These are phyloP conservation scores for Psilocybe subaeruginosa DNA, from an alignment of 768 basidiomycete genomes.

Conservation along the genomic window DNA sequence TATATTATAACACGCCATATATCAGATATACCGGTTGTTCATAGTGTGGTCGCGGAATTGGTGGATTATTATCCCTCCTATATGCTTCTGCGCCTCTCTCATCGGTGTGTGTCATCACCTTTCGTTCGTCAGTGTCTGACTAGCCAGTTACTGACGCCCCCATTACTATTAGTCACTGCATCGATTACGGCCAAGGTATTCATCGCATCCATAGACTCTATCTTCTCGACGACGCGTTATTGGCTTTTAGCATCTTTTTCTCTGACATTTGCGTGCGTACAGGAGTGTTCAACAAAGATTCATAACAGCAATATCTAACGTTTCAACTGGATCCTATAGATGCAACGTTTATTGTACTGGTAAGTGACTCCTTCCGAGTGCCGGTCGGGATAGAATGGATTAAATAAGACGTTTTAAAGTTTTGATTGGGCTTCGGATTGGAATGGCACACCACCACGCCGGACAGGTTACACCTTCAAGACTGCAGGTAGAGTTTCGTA, in stretches of 20 bases:
- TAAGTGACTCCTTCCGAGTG: neutral
- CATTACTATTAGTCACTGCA: neutral
- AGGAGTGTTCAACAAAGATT: neutral
- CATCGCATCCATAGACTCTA: neutral
- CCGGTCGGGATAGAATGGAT: too few relatives aligned
- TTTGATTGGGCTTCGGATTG: neutral
- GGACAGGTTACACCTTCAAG: neutral
- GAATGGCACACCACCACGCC: neutral
- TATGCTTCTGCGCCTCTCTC: neutral
- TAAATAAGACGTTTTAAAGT: neutral
- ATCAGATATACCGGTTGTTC: constrained; percentile 3
- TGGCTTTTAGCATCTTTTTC: neutral
- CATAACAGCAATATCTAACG: too few relatives aligned
- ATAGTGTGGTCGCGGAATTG: constrained; percentile 1
- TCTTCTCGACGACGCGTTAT: neutral
- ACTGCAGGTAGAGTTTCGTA: neutral
- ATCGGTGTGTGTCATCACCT: neutral
- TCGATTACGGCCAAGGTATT: neutral
- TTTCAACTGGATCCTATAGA: neutral
- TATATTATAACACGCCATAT: neutral
- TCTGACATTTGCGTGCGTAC: constrained; percentile 1
- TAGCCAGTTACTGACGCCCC: neutral
- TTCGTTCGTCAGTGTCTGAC: neutral
- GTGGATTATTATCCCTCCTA: neutral
- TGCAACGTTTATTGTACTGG: constrained; percentile 1